Conservation (phyloP, 2,329 filamentous ascomycete species). For the Achaetomium macrosporum region DNA sequence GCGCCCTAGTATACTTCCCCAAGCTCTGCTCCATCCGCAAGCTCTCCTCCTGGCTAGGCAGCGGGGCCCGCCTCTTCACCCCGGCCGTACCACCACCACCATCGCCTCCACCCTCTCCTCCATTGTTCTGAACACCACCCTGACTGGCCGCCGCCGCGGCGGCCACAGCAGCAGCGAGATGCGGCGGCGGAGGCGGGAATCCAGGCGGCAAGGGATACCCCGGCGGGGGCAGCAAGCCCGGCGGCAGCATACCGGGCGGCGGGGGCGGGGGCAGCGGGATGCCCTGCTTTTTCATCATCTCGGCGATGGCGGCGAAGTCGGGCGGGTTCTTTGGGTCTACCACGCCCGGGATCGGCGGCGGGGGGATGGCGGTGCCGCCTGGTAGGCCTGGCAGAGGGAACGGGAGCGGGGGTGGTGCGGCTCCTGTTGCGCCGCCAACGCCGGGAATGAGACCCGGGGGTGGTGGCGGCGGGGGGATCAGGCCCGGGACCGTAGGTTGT, state of each 20-base stretch:
- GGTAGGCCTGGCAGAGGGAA: slow-evolving; percentile 47
- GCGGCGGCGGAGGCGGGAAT: slow-evolving; percentile 32
- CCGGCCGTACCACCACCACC: slow-evolving; percentile 25
- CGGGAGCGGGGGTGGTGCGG: slow-evolving; percentile 45
- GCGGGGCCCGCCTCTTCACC: slow-evolving; percentile 56
- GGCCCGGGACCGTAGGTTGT: neutral
- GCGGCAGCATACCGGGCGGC: slow-evolving; percentile 44
- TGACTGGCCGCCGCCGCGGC: neutral
- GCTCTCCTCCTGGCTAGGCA: slow-evolving; percentile 81
- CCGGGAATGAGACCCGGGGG: too few relatives aligned
- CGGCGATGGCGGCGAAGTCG: slow-evolving; percentile 55
- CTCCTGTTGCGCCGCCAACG: neutral
- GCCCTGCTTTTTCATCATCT: slow-evolving; percentile 61
- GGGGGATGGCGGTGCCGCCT: slow-evolving; percentile 10
- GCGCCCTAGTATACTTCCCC: slow-evolving; percentile 53
- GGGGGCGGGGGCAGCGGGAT: slow-evolving; percentile 51
- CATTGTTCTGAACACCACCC: neutral
- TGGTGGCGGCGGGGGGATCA: slow-evolving; percentile 1
- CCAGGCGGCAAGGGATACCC: slow-evolving; percentile 35
- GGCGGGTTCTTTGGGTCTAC: slow-evolving; percentile 55
- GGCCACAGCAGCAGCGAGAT: slow-evolving; percentile 1
- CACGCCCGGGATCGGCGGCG: slow-evolving; percentile 44
- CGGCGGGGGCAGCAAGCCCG: slow-evolving; percentile 40
- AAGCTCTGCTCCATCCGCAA: slow-evolving; percentile 68
- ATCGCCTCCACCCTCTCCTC: slow-evolving; percentile 1